A percentile compares a stretch with the other conserved stretches of the same genome.
These are phyloP conservation scores for Prunus mume DNA, from an alignment of 306 rosid species.

Conservation along the genomic window DNA sequence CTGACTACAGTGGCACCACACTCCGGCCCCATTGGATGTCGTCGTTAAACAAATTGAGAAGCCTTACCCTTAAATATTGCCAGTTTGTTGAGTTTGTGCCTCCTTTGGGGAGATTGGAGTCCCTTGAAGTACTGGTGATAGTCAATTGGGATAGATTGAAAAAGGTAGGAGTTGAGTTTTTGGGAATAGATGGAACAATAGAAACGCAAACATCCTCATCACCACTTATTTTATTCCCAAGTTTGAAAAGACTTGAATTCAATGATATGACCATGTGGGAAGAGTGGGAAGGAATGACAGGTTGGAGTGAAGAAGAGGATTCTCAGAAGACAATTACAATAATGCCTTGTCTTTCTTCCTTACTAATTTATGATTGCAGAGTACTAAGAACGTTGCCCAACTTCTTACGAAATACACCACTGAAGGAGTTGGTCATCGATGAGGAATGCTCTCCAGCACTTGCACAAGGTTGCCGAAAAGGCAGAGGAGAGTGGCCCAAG, in stretches of 20 bases:
- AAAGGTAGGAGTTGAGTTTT: not conserved
- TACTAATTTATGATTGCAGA: fast-evolving
- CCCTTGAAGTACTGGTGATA: not conserved
- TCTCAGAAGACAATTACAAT: not conserved
- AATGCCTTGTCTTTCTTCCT: not conserved
- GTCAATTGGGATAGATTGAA: fast-evolving
- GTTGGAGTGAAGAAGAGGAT: no score
- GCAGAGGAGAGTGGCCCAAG: not conserved
- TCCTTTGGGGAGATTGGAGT: not conserved
- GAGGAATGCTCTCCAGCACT: fast-evolving
- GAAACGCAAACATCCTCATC: no score
- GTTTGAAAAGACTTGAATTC: not conserved
- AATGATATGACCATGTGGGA: fast-evolving
- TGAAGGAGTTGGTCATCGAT: not conserved
- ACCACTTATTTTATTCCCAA: no score
- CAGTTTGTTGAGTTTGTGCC: fast-evolving
- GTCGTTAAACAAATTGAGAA: not conserved
- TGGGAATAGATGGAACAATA: no score
- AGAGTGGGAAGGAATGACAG: not conserved
- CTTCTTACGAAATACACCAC: no score
- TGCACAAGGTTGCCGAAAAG: not conserved
- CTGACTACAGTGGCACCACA: not conserved
- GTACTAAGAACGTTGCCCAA: not conserved
- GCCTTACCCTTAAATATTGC: fast-evolving
- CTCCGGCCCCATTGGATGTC: no score